These are phyloP conservation scores for Thinopyrum elongatum DNA, from an alignment of 176 grass and related monocot genomes.

Conservation along the genomic window DNA sequence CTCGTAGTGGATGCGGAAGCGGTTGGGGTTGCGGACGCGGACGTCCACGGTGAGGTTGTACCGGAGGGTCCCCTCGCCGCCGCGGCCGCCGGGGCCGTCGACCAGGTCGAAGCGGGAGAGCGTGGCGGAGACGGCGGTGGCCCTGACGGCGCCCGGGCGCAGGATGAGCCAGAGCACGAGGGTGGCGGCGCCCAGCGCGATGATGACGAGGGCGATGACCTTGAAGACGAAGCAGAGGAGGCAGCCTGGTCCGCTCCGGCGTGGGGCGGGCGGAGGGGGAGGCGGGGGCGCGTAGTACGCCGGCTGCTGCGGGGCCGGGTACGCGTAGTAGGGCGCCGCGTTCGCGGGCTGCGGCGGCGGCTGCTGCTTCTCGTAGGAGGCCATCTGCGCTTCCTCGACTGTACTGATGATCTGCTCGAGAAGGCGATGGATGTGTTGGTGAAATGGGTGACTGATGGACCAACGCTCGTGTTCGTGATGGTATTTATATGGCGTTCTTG, in stretches of 20 bases:
- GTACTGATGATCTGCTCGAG: not conserved
- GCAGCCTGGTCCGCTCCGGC: slow-evolving; percentile 15
- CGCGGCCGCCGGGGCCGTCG: not conserved
- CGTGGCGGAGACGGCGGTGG: slow-evolving; percentile 42
- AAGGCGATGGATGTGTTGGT: not conserved
- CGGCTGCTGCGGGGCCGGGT: slow-evolving; percentile 33
- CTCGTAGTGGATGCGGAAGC: slow-evolving; percentile 49
- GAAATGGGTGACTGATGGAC: not conserved
- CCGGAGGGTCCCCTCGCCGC: slow-evolving; percentile 8
- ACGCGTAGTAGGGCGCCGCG: slow-evolving; percentile 54
- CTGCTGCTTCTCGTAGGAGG: slow-evolving; percentile 42
- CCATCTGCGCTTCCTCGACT: not conserved
- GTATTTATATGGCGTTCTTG: slow-evolving; percentile 40
- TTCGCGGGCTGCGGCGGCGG: slow-evolving; percentile 24
- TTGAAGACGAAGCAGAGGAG: slow-evolving; percentile 43
- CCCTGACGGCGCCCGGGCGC: slow-evolving; percentile 44
- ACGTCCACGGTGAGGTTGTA: slow-evolving; percentile 66
- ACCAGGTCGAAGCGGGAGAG: slow-evolving; percentile 58
- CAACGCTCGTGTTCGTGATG: not conserved
- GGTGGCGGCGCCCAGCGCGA: slow-evolving; percentile 31
- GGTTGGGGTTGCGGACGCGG: slow-evolving; percentile 56
- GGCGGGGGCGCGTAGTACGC: slow-evolving; percentile 27
- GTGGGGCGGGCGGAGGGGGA: not conserved
- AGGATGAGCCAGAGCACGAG: slow-evolving; percentile 61
- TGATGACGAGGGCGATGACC: slow-evolving; percentile 12